Evolutionary conservation across 2,329 filamentous ascomycete genomes (phyloP).

Genomic region (Diaporthe amygdali): DNA sequence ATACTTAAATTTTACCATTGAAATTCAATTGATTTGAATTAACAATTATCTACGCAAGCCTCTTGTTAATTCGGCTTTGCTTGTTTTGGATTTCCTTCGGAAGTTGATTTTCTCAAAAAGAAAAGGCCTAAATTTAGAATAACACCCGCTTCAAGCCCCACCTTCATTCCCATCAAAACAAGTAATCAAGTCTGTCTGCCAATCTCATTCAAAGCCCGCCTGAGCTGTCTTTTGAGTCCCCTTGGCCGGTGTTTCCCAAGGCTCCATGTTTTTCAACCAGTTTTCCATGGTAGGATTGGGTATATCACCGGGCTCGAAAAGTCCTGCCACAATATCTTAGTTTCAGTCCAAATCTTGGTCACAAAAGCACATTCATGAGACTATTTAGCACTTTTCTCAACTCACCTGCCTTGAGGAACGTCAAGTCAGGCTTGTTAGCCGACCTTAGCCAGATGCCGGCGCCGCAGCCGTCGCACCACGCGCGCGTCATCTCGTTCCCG

Average conservation of each 20-base stretch:
- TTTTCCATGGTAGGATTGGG: not conserved
- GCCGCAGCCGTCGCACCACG: not conserved
- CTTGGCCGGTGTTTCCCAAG: not conserved
- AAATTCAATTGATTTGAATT: too few relatives aligned
- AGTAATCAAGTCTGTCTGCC: not conserved
- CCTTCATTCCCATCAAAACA: too few relatives aligned
- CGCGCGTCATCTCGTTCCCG: not conserved
- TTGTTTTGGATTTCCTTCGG: too few relatives aligned
- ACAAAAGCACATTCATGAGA: not conserved
- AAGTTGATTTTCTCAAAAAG: too few relatives aligned
- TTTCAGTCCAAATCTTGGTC: not conserved
- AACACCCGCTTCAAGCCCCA: too few relatives aligned
- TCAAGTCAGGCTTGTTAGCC: not conserved
- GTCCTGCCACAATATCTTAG: not conserved
- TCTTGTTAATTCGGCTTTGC: too few relatives aligned
- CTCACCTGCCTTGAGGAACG: constrained; percentile 4
- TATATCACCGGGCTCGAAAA: not conserved
- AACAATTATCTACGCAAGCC: too few relatives aligned
- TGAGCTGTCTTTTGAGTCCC: not conserved
- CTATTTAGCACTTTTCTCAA: not conserved
- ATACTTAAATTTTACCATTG: too few relatives aligned
- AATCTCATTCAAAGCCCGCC: not conserved
- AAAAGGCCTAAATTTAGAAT: too few relatives aligned
- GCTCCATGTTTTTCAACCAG: constrained; percentile 2
- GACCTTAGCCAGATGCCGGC: not conserved